These are phyloP conservation scores for Microsporum audouinii DNA, from an alignment of 2,329 filamentous ascomycete genomes.

Conservation along the genomic window DNA sequence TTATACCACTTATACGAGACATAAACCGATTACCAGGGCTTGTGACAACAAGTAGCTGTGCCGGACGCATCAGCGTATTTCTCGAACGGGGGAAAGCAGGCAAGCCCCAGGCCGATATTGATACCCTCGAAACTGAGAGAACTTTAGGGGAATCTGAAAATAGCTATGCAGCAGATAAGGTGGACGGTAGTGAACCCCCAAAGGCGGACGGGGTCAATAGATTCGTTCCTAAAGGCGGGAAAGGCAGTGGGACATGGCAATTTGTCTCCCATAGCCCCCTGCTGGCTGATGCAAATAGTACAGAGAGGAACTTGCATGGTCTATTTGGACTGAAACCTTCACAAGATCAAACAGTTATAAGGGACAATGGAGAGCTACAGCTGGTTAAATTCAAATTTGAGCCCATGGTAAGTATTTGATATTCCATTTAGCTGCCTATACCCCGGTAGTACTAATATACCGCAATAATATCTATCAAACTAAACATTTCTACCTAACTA, in stretches of 20 bases:
- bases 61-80: constrained; percentile 77
- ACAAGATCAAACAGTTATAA: constrained; percentile 22
- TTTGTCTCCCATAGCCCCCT: constrained; percentile 77
- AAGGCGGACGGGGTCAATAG: constrained; percentile 14
- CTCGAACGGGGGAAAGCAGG: constrained; percentile 54
- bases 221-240: constrained; percentile 61
- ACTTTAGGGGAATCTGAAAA: not conserved
- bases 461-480: not conserved
- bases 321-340: constrained; percentile 36
- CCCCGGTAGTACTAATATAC: not conserved
- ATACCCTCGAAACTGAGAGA: constrained; percentile 10
- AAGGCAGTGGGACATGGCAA: constrained; percentile 75
- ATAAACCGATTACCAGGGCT: constrained; percentile 65
- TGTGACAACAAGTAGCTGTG: constrained; percentile 88
- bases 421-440: not conserved
- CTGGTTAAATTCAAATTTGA: constrained; percentile 83
- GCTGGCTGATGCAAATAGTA: constrained; percentile 15
- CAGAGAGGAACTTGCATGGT: constrained; percentile 25
- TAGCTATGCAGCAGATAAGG: not conserved
- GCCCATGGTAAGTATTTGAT: constrained; percentile 61
- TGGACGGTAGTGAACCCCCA: not conserved
- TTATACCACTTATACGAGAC: constrained; percentile 63
- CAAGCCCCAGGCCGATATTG: constrained; percentile 4
- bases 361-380: constrained; percentile 38
- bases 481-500: not conserved